Base-by-base conservation (phyloP, 345 rosid species). In the Cochlearia excelsa region DNA sequence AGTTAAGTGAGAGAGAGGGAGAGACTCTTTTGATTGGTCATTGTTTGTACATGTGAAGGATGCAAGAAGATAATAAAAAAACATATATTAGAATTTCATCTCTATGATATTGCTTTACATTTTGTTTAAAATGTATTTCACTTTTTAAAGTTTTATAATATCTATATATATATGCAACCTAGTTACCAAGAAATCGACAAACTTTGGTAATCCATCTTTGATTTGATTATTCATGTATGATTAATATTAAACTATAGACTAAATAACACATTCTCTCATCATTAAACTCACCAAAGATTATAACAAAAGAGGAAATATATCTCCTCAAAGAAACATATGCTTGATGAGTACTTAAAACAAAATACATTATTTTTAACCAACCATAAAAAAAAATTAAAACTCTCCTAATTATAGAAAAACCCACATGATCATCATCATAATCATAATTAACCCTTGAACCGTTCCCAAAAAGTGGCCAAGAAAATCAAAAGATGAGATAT, bases 391-490 rank as follows among this genome's bases (percentile, higher is more conserved):
- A 6, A 44, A 43, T 30, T 30, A 3, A 41, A 62, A 63, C 5
- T 41, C 67, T 52, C 51, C 75, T 71, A 71, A 34, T 29, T 26
- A 37, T 6, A 45, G 35, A 38, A 30, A 9, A 9, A 61, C 10
- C 9, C 42, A 37, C 54, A 45, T 45, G 52, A 41, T 39, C 23
- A 16, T 16, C 23, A 16, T 16, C 23, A 16, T 16, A 16, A 16
- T 16, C 23, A 16, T 16, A 28, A 23, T 6, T 66, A 43, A 23
- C 65, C 70, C 28, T 40, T 62, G 52, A 69, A 52, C 5, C 70
- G 67, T 75, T 77, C 77, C 88, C 83, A 82, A 69, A 81, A 79
- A 9, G 84, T 67, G n/a, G 77, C 79, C 46, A 82, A 26, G 68
- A 89, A 89, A 30, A 89, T 46, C 23, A 74, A 58, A 11, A 86